phyloP scores from a whole-genome alignment of 192 early-diverging fungal genomes.

The Podila epicladia region DNA sequence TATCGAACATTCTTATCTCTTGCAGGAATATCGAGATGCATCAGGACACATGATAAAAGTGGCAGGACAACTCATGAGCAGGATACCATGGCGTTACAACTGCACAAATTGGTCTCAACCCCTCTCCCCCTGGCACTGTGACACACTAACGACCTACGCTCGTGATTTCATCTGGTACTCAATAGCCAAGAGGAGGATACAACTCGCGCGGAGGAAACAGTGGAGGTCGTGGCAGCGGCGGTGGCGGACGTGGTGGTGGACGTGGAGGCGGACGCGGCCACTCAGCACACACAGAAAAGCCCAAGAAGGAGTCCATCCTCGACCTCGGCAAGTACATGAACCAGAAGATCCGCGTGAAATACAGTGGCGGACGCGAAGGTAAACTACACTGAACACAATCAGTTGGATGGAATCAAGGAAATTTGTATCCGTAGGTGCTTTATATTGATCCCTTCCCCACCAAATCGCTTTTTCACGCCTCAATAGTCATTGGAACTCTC shows the following conservation, averaged over 20 bases:
- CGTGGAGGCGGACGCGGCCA: slow-evolving; percentile 54
- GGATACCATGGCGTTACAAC: no score
- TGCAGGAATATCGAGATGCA: no score
- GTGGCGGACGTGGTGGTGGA: slow-evolving; percentile 64
- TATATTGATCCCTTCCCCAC: background rate
- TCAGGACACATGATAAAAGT: no score
- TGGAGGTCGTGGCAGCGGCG: slow-evolving; percentile 59
- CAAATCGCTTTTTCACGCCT: background rate
- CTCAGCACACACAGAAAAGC: slow-evolving; percentile 64
- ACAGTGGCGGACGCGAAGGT: slow-evolving; percentile 95
- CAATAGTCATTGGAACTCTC: slow-evolving; percentile 84
- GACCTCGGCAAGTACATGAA: slow-evolving; percentile 95
- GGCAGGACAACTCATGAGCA: no score
- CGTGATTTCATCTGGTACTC: background rate
- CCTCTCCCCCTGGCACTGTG: background rate
- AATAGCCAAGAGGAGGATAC: slow-evolving; percentile 57
- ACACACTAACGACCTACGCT: background rate
- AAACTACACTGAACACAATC: background rate
- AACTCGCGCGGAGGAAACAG: slow-evolving; percentile 60
- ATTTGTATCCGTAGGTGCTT: background rate
- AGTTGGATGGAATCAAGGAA: background rate
- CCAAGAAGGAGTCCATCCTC: slow-evolving; percentile 91
- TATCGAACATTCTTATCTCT: no score
- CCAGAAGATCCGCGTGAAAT: slow-evolving; percentile 92
- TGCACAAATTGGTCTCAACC: background rate